phyloP scores from a whole-genome alignment of 2,329 filamentous ascomycete species.

The Nemania diffusa region DNA sequence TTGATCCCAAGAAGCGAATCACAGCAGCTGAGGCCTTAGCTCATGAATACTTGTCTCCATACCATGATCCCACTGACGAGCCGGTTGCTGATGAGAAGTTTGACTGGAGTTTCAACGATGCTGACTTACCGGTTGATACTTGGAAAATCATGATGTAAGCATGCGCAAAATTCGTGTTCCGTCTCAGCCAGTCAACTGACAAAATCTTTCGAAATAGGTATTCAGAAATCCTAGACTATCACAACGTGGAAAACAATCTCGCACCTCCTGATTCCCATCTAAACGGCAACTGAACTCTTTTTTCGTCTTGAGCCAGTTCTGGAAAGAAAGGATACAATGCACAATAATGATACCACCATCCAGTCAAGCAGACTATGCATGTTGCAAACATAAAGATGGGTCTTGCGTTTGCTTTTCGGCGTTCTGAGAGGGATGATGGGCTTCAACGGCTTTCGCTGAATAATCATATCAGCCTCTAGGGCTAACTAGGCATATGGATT shows the following conservation, averaged over 20 bases:
- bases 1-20: conserved; percentile 96
- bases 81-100: conserved; percentile 97
- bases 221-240: conserved; percentile 98
- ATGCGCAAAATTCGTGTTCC: not conserved
- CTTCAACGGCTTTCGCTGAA: conserved; percentile 38
- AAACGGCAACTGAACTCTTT: conserved; percentile 49
- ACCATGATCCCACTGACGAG: conserved; percentile 97
- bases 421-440: conserved; percentile 46
- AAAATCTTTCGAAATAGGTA: conserved; percentile 71
- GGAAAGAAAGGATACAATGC: conserved; percentile 36
- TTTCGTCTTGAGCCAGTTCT: conserved; percentile 32
- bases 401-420: conserved; percentile 43
- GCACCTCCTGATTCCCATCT: conserved; percentile 54
- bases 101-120: conserved; percentile 99
- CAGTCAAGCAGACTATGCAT: conserved; percentile 35
- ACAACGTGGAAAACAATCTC: conserved; percentile 79
- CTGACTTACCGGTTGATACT: conserved; percentile 96
- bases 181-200: conserved; percentile 37
- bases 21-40: conserved; percentile 86
- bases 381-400: conserved; percentile 38
- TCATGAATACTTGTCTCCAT: conserved; percentile 93
- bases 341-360: conserved; percentile 42
- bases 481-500: conserved; percentile 31
- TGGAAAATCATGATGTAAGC: conserved; percentile 99
- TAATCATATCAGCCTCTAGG: conserved; percentile 33